Conservation (phyloP, 331 rosid genomes). For the Telfairia occidentalis region DNA sequence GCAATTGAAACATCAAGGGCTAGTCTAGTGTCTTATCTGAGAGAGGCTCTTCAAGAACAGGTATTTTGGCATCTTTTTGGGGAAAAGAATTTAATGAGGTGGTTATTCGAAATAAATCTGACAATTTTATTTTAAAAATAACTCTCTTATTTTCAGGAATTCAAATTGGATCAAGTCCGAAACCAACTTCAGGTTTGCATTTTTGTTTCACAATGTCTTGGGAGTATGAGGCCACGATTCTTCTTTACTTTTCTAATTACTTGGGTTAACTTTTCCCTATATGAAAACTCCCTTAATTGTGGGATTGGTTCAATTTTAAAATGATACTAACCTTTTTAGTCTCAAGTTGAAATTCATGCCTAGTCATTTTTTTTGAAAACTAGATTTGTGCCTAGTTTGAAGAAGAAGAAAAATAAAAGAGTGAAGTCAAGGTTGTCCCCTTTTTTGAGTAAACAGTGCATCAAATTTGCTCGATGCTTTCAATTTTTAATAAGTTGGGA, state of each 20-base stretch:
- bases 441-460: background rate
- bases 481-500: background rate
- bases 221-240: background rate
- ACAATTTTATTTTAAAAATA: background rate
- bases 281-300: background rate
- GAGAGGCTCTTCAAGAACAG: constrained; percentile 91
- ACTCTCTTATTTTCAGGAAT: constrained; percentile 46
- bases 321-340: background rate
- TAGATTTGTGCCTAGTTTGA: background rate
- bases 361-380: too few relatives aligned
- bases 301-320: background rate
- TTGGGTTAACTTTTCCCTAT: background rate
- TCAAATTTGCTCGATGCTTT: background rate
- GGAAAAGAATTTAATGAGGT: background rate
- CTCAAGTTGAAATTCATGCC: background rate
- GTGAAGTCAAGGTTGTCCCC: background rate
- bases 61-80: constrained; percentile 25
- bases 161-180: constrained; percentile 79
- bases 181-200: constrained; percentile 77
- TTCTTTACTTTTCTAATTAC: background rate
- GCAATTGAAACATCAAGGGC: constrained; percentile 68
- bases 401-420: background rate
- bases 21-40: constrained; percentile 69
- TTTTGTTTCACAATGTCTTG: background rate
- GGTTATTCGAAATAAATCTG: constrained; percentile 17